Percentiles rank a stretch among this genome's conserved stretches.
Conservation (phyloP, 805 yeast species). For the Sugiyamaella valdiviana region DNA sequence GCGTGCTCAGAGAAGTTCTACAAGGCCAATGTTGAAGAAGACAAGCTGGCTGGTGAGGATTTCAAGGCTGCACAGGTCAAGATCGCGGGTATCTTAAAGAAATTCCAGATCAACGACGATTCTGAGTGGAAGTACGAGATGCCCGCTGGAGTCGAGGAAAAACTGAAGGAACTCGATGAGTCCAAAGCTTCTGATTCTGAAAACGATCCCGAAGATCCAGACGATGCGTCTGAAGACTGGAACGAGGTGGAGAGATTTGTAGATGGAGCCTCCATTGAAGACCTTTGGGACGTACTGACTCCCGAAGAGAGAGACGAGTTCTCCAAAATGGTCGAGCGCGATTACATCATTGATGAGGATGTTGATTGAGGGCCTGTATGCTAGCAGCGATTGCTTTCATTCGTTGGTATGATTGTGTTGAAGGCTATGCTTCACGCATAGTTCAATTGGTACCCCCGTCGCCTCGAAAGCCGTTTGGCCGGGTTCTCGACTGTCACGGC, state of each 20-base stretch:
- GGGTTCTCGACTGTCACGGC: no score
- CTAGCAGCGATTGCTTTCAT: no score
- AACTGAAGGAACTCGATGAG: neutral
- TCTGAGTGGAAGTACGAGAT: constrained; percentile 18
- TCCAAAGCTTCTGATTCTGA: neutral
- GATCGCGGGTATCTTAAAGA: constrained; percentile 13
- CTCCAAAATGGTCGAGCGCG: constrained; percentile 5
- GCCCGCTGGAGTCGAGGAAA: constrained; percentile 5
- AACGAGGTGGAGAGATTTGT: constrained; percentile 14
- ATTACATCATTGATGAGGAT: constrained; percentile 4
- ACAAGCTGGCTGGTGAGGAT: constrained; percentile 1
- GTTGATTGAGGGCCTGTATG: no score
- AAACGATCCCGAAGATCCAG: constrained; percentile 8
- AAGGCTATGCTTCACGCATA: no score
- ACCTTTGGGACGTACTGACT: constrained; percentile 17
- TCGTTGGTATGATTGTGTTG: no score
- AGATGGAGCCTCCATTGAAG: constrained; percentile 13
- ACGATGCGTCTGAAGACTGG: constrained; percentile 10
- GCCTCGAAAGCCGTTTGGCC: no score
- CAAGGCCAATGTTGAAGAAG: constrained; percentile 10
- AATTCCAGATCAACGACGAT: constrained; percentile 4
- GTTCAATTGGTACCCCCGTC: no score
- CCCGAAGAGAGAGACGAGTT: constrained; percentile 13
- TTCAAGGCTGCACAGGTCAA: constrained; percentile 10
- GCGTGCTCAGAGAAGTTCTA: constrained; percentile 18